Conservation (phyloP, 208 protist species). For the Tritrichomonas foetus region DNA sequence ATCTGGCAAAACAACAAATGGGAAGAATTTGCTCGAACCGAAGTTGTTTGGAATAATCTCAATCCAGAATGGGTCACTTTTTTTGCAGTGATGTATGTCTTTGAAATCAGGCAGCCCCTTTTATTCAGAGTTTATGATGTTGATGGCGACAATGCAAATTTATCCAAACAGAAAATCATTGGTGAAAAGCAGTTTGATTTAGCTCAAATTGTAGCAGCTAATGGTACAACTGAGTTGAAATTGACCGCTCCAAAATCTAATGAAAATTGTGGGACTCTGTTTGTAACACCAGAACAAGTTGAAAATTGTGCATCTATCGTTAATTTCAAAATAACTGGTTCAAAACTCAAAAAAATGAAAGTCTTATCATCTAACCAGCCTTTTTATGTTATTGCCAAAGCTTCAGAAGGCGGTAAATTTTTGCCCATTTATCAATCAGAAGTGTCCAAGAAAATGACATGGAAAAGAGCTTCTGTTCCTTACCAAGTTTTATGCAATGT, state of each 20-base stretch:
- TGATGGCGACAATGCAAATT: not conserved
- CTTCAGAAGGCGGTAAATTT: not conserved
- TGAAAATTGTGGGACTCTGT: not conserved
- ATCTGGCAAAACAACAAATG: not conserved
- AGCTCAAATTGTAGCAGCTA: not conserved
- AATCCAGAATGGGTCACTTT: constrained; percentile 35
- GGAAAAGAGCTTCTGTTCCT: not conserved
- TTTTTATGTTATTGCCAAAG: not conserved
- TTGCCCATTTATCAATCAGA: constrained; percentile 23
- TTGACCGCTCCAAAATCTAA: not conserved
- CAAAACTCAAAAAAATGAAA: not conserved
- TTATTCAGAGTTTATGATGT: not conserved
- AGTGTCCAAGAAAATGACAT: not conserved
- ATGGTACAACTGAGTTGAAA: not conserved
- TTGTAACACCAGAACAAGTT: constrained; percentile 30
- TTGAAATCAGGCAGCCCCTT: not conserved
- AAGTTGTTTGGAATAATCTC: constrained; percentile 36
- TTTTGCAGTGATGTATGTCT: not conserved
- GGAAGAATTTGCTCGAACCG: not conserved
- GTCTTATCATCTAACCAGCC: not conserved
- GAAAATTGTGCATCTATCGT: not conserved
- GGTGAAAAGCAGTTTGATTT: not conserved
- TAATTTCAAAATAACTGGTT: not conserved
- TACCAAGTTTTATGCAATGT: constrained; percentile 1
- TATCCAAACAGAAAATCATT: not conserved